Percentiles rank a stretch among this genome's conserved stretches.
phyloP scores from a whole-genome alignment of 352 stramenopile genomes.

The Albugo candida region DNA sequence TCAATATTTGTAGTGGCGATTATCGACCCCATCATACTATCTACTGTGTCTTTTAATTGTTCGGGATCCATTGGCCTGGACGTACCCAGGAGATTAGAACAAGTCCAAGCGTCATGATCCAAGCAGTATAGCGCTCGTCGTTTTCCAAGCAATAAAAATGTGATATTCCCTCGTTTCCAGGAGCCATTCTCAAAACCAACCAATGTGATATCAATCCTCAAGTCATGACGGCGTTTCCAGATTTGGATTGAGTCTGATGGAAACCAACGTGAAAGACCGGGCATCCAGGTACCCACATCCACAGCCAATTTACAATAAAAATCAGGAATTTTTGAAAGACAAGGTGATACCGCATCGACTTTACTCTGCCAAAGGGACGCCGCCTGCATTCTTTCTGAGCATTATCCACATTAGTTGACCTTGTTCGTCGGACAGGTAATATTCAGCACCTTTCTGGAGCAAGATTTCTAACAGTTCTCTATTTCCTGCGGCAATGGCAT shows the following conservation, averaged over 20 bases:
- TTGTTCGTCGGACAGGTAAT: neutral
- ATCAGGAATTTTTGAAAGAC: conserved; percentile 24
- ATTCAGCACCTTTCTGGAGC: conserved; percentile 15
- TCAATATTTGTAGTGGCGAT: conserved; percentile 35
- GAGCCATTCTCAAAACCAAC: conserved; percentile 36
- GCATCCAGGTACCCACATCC: conserved; percentile 52
- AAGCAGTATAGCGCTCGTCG: conserved; percentile 26
- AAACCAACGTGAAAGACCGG: conserved; percentile 39
- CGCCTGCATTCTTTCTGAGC: conserved; percentile 37
- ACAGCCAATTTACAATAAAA: conserved; percentile 50
- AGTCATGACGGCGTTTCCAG: conserved; percentile 36
- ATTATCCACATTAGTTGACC: neutral
- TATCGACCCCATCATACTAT: conserved; percentile 36
- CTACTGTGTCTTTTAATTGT: conserved; percentile 31
- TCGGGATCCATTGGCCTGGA: conserved; percentile 10
- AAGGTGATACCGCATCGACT: conserved; percentile 21
- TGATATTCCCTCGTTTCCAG: conserved; percentile 44
- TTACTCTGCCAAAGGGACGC: conserved; percentile 29
- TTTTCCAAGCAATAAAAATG: conserved; percentile 31
- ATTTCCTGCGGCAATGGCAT: conserved; percentile 34
- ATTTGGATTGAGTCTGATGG: conserved; percentile 58
- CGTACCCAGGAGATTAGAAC: conserved; percentile 21
- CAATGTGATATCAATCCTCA: conserved; percentile 45
- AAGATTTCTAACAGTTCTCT: conserved; percentile 38
- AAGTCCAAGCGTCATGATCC: conserved; percentile 25